Conservation (phyloP, 805 yeast species). For the Ogataea populi-albae region DNA sequence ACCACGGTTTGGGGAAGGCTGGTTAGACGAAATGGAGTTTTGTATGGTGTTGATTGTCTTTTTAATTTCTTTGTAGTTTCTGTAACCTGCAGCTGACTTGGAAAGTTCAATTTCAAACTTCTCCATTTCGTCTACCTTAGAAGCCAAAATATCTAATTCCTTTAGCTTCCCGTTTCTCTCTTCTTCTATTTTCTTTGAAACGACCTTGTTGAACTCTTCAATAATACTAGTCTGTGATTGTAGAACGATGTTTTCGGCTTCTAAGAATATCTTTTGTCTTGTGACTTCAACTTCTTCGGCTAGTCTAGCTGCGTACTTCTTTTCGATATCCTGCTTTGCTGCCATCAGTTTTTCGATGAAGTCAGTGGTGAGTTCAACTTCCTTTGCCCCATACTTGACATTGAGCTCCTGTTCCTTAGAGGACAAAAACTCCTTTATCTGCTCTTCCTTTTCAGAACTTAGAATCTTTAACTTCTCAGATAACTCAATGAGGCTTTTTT, state of each 20-base stretch:
- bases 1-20: constrained; percentile 39
- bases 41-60: constrained; percentile 43
- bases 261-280: constrained; percentile 58
- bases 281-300: constrained; percentile 65
- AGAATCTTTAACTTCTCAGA: constrained; percentile 22
- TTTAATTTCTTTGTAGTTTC: constrained; percentile 41
- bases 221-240: constrained; percentile 68
- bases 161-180: constrained; percentile 81
- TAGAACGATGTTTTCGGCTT: constrained; percentile 71
- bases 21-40: constrained; percentile 35
- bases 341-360: constrained; percentile 58
- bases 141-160: constrained; percentile 57
- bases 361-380: constrained; percentile 52
- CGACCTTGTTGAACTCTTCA: constrained; percentile 57
- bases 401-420: constrained; percentile 32
- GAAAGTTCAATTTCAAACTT: constrained; percentile 45
- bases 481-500: constrained; percentile 19
- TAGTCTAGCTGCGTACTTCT: constrained; percentile 56
- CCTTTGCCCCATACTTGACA: constrained; percentile 33
- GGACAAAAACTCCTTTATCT: constrained; percentile 22
- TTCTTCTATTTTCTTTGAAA: constrained; percentile 56
- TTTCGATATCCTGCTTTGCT: constrained; percentile 60
- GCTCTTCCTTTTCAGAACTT: constrained; percentile 18
- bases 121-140: constrained; percentile 54
- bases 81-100: constrained; percentile 39